Percentiles rank a stretch among this genome's conserved stretches.
Conservation (phyloP, 1,139 yeast genomes). For the Candida sanyaensis region DNA sequence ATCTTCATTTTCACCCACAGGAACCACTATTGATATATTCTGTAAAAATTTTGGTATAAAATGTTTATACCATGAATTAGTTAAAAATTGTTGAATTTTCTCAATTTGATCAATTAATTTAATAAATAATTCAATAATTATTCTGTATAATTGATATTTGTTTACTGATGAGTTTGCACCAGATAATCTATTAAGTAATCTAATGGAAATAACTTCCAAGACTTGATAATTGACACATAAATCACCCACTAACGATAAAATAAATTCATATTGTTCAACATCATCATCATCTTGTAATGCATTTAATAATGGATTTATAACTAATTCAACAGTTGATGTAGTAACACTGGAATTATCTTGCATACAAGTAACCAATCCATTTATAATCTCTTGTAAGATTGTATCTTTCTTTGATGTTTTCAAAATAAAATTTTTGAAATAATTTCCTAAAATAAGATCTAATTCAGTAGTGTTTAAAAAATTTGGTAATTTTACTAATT, state of each 20-base stretch:
- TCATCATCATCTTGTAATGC: constrained; percentile 51
- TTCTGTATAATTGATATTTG: constrained; percentile 17
- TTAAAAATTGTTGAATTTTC: constrained; percentile 30
- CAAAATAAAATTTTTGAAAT: constrained; percentile 59
- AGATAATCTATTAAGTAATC: constrained; percentile 48
- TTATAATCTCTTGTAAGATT: constrained; percentile 39
- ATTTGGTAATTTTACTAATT: constrained; percentile 46
- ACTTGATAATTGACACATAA: constrained; percentile 48
- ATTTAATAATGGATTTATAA: constrained; percentile 64
- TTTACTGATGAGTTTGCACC: constrained; percentile 14
- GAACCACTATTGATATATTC: constrained; percentile 14
- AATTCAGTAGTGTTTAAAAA: constrained; percentile 57
- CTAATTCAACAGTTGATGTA: constrained; percentile 24
- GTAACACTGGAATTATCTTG: constrained; percentile 12
- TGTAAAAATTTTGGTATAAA: constrained; percentile 35
- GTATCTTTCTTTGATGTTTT: constrained; percentile 38
- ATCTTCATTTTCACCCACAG: constrained; percentile 11
- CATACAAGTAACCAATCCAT: constrained; percentile 55
- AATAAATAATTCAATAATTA: constrained; percentile 26
- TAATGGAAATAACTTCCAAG: constrained; percentile 50
- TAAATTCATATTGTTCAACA: constrained; percentile 27
- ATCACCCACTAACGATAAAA: constrained; percentile 45
- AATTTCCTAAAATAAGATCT: constrained; percentile 57
- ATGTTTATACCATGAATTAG: constrained; percentile 43
- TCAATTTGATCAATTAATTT: constrained; percentile 25